Conservation (phyloP, 306 rosid genomes). For the Oemleria cerasiformis region DNA sequence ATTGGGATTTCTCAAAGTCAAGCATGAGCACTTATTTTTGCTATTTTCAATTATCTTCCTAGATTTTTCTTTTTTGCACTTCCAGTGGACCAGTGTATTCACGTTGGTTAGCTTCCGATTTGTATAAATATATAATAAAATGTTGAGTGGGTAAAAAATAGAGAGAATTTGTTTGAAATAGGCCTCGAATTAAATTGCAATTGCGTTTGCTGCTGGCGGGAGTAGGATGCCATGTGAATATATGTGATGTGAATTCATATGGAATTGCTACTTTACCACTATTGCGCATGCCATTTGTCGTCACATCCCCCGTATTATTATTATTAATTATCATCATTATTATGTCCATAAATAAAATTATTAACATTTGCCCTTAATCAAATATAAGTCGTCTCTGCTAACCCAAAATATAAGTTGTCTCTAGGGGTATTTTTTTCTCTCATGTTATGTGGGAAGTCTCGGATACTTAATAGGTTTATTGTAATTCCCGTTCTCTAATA, state of each 20-base stretch:
- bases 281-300: conserved; percentile 17
- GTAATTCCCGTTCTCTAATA: too few relatives aligned
- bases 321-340: not conserved
- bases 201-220: conserved; percentile 10
- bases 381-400: too few relatives aligned
- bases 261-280: not conserved
- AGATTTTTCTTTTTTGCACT: too few relatives aligned
- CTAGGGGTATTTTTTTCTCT: too few relatives aligned
- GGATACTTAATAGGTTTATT: too few relatives aligned
- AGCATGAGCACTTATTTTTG: too few relatives aligned
- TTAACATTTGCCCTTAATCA: not conserved
- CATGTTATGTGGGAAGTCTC: too few relatives aligned
- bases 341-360: not conserved
- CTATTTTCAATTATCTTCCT: too few relatives aligned
- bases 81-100: too few relatives aligned
- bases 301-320: conserved; percentile 1
- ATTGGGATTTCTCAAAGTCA: too few relatives aligned
- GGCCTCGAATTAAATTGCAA: not conserved
- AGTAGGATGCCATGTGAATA: not conserved
- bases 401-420: too few relatives aligned
- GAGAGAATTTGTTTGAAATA: not conserved
- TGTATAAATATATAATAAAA: not conserved
- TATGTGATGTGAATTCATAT: not conserved
- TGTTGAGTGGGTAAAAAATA: not conserved
- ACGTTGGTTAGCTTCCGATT: too few relatives aligned